Evolutionary conservation across 108 stramenopile genomes (phyloP).

Genomic region (Poteriospumella lacustris): DNA sequence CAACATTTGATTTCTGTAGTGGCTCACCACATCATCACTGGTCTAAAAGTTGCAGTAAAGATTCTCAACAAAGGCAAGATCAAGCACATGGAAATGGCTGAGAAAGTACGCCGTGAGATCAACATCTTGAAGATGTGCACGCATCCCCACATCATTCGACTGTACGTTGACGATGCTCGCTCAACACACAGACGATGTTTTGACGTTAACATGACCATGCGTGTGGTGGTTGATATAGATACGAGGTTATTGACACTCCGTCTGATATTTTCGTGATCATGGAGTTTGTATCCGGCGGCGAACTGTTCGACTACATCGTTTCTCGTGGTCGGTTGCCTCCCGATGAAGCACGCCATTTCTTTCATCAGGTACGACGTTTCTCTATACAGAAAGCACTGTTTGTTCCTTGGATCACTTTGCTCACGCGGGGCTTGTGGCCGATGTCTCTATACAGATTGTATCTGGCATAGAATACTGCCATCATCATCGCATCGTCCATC

Average conservation of each 20-base stretch:
- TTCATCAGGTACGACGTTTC: conserved; percentile 62
- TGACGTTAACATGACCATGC: background rate
- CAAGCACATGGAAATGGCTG: conserved; percentile 95
- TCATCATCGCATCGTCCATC: conserved; percentile 96
- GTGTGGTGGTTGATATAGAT: background rate
- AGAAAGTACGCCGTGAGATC: conserved; percentile 99
- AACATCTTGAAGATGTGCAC: conserved; percentile 94
- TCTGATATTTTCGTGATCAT: conserved; percentile 98
- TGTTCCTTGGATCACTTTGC: background rate
- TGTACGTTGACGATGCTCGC: conserved; percentile 64
- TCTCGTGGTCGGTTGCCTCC: conserved; percentile 81
- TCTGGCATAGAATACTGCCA: conserved; percentile 98
- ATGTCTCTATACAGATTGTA: conserved; percentile 62
- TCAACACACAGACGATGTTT: background rate
- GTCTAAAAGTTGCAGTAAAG: conserved; percentile 97
- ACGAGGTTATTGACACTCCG: conserved; percentile 82
- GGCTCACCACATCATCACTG: conserved; percentile 95
- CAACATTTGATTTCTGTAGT: conserved; percentile 48
- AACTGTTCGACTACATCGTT: conserved; percentile 98
- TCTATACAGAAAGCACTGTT: background rate
- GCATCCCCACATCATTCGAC: conserved; percentile 97
- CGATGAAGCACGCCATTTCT: conserved; percentile 93
- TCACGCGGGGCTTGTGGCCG: background rate
- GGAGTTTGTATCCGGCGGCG: conserved; percentile 85
- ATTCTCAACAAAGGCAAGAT: conserved; percentile 98